A percentile compares a stretch with the other conserved stretches of the same genome.
phyloP scores from a whole-genome alignment of 2,329 filamentous ascomycete genomes.

The Exophiala xenobiotica region DNA sequence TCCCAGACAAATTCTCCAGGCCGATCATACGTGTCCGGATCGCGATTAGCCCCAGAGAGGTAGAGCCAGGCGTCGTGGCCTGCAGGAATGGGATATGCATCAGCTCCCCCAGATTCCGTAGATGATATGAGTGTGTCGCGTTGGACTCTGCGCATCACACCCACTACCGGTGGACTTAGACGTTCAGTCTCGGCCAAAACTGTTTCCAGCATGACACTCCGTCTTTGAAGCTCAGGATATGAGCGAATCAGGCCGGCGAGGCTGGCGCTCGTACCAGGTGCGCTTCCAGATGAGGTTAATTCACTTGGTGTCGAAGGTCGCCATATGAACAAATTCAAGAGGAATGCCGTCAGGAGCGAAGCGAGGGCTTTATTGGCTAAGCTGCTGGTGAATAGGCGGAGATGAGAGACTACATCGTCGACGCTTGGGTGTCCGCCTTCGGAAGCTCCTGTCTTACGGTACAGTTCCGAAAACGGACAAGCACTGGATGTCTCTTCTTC shows the following conservation, averaged over 20 bases:
- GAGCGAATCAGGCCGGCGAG: slow-evolving; percentile 1
- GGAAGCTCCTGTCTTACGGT: not conserved
- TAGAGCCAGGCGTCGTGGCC: slow-evolving; percentile 7
- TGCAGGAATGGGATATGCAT: not conserved
- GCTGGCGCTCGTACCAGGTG: not conserved
- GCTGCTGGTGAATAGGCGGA: not conserved
- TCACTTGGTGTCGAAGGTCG: not conserved
- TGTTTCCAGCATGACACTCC: not conserved
- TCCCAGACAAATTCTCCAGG: not conserved
- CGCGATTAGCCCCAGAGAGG: slow-evolving; percentile 3
- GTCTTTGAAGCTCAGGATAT: not conserved
- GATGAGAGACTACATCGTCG: not conserved
- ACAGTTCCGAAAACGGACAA: not conserved
- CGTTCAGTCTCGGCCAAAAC: slow-evolving; percentile 3
- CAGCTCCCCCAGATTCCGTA: not conserved
- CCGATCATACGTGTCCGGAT: not conserved
- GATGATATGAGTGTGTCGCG: slow-evolving; percentile 2
- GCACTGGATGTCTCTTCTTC: not conserved
- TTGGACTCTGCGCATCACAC: slow-evolving; percentile 3
- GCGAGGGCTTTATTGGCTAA: slow-evolving; percentile 1
- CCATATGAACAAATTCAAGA: not conserved
- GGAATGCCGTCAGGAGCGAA: not conserved
- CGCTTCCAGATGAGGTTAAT: not conserved
- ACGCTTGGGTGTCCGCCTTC: not conserved
- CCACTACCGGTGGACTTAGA: slow-evolving; percentile 1